These are phyloP conservation scores for Talaromyces nanjingensis DNA, from an alignment of 495 filamentous ascomycete species.

Conservation along the genomic window DNA sequence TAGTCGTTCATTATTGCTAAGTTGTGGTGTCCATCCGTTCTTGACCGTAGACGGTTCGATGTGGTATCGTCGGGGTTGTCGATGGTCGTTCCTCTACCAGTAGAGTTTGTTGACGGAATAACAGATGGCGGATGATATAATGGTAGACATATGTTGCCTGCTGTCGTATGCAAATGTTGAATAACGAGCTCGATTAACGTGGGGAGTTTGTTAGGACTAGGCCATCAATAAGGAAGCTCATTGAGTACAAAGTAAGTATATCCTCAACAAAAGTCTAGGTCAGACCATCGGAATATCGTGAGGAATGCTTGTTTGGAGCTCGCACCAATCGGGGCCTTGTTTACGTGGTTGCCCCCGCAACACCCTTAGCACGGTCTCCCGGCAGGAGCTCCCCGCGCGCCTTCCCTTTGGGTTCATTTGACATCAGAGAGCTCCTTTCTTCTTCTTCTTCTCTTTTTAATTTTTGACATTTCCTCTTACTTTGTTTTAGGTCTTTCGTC, in stretches of 20 bases:
- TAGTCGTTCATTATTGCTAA: background rate
- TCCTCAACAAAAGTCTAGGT: too few relatives aligned
- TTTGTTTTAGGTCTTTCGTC: background rate
- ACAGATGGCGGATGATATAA: background rate
- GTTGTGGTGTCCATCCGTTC: background rate
- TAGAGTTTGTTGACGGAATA: background rate
- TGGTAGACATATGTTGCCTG: background rate
- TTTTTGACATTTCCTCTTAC: background rate
- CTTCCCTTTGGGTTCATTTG: background rate
- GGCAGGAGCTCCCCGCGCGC: background rate
- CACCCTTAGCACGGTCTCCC: background rate
- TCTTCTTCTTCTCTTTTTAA: background rate
- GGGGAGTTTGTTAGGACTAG: too few relatives aligned
- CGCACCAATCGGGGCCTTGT: background rate
- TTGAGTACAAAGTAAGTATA: too few relatives aligned
- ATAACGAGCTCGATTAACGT: background rate
- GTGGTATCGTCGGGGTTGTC: too few relatives aligned
- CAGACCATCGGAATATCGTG: background rate
- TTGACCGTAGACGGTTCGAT: background rate
- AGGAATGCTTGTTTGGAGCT: background rate
- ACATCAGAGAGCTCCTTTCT: background rate
- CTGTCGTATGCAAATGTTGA: background rate
- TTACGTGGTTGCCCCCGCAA: constrained; percentile 2
- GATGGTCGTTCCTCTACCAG: background rate
- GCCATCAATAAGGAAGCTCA: too few relatives aligned